These are phyloP conservation scores for Neurospora sp. DNA, from an alignment of 495 filamentous ascomycete genomes.

Conservation along the genomic window DNA sequence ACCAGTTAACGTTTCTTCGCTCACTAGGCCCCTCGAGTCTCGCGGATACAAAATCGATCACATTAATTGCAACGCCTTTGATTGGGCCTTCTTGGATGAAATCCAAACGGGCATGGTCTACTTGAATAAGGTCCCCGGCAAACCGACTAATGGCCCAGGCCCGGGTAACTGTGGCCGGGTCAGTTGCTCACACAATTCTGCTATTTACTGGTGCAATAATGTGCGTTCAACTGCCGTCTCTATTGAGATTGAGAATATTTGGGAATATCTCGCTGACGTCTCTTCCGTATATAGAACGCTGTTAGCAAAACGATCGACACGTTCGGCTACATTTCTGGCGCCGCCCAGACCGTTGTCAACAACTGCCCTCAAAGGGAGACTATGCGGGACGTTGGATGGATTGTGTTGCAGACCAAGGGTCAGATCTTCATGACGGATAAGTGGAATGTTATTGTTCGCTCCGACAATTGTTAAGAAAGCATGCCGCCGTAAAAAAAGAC, in stretches of 20 bases:
- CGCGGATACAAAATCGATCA: not conserved
- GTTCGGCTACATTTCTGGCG: not conserved
- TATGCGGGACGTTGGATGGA: not conserved
- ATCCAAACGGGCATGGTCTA: constrained; percentile 17
- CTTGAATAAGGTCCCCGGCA: constrained; percentile 3
- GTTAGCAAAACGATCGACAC: not conserved
- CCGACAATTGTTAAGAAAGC: too few relatives aligned
- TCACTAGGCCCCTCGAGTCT: not conserved
- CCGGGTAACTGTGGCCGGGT: constrained; percentile 16
- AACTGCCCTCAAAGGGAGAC: not conserved
- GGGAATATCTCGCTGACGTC: not conserved
- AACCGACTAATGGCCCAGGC: constrained; percentile 9
- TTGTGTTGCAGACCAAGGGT: not conserved
- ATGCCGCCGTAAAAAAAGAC: too few relatives aligned
- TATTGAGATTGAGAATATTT: too few relatives aligned
- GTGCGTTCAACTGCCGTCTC: not conserved
- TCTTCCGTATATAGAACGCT: not conserved
- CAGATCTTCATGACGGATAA: not conserved
- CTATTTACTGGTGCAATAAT: constrained; percentile 25
- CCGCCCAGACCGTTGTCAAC: not conserved
- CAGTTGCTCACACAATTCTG: constrained; percentile 14
- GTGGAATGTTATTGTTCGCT: not conserved
- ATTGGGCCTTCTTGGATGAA: constrained; percentile 8
- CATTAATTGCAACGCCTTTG: not conserved
- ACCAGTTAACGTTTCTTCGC: not conserved